Conservation (phyloP, 2,329 filamentous ascomycete species). For the Trichoderma sp. region DNA sequence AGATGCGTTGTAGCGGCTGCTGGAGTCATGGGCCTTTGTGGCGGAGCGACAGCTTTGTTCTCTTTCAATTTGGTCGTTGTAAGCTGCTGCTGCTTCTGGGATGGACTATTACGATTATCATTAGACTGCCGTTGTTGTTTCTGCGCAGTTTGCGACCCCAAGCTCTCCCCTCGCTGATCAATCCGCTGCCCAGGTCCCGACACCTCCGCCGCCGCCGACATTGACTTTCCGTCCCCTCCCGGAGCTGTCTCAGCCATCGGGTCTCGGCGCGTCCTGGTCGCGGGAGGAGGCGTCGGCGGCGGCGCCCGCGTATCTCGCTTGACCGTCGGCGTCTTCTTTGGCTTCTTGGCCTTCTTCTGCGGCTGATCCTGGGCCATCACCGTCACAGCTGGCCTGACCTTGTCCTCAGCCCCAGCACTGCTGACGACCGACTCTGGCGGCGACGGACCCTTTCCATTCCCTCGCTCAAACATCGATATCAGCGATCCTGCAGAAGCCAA, state of each 20-base stretch:
- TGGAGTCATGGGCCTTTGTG: slow-evolving; percentile 16
- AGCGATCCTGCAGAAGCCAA: slow-evolving; percentile 65
- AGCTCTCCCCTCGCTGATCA: background rate
- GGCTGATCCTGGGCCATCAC: background rate
- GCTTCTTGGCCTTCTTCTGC: background rate
- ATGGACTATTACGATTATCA: background rate
- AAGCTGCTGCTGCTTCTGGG: background rate
- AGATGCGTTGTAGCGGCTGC: background rate
- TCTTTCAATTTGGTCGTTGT: background rate
- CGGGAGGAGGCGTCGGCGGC: slow-evolving; percentile 12
- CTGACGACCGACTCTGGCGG: slow-evolving; percentile 19
- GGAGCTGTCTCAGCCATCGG: slow-evolving; percentile 19
- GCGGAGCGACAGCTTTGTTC: background rate
- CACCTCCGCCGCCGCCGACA: slow-evolving; percentile 25
- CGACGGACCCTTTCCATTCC: slow-evolving; percentile 29
- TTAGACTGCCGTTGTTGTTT: background rate
- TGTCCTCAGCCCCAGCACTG: slow-evolving; percentile 2
- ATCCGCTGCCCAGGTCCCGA: background rate
- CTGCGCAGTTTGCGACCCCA: background rate
- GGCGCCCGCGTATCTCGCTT: slow-evolving; percentile 7
- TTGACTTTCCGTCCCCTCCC: background rate
- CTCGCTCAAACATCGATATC: slow-evolving; percentile 69
- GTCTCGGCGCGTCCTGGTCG: background rate
- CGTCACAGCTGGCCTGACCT: background rate
- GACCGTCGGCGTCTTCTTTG: background rate